Evolutionary conservation across 768 basidiomycete species (phyloP), one percentile per base, ranked within the genome.

Genomic region (Crassisporium funariophilum): DNA sequence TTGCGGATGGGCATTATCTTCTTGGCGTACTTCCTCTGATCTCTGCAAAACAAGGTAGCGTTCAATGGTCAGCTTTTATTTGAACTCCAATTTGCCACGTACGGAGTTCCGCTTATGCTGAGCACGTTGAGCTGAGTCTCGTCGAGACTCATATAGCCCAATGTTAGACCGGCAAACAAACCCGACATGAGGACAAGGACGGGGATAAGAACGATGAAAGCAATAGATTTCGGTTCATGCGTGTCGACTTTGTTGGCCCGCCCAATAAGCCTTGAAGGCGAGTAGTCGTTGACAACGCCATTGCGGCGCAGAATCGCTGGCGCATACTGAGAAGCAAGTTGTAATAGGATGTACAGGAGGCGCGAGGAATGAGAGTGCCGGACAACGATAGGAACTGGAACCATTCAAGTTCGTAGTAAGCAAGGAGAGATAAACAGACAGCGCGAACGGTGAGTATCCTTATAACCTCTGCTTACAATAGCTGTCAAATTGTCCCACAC

Each of bases 101-200:
- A 91, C 88, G 86, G 77, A 17, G 88, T 89, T 12, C 93, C 93
- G 45, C 87, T 87, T 50, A 91, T 84, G 53, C 85, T 83, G 16
- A 95, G 69, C 2, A 95, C 93, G 60, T 87, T 85, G 34, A 95
- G 79, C 74, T 94, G 91, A 31, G 92, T 94, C 66, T 88, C 88
- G 67, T 95, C 92, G 64, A 95, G 77, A 56, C 86, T 88, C 88
- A 95, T 93, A 66, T 91, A 94, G 24, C 92, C 92, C 36, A 95
- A 73, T 47, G 93, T 95, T 55, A 94, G 74, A 66, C 93, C 89
- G 76, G 91, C 91, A 79, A 94, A 93, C 48, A 92, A 57, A 62
- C 91, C 91, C 48, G 88, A 92, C 53, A 87, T 60, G 38, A 91
- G 62, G 42, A 94, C 92, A 57, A 93, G 84, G 24, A 92, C 61